A percentile compares a stretch with the other conserved stretches of the same genome.
phyloP scores from a whole-genome alignment of 2,329 filamentous ascomycete species.

The Colletotrichum filicis region DNA sequence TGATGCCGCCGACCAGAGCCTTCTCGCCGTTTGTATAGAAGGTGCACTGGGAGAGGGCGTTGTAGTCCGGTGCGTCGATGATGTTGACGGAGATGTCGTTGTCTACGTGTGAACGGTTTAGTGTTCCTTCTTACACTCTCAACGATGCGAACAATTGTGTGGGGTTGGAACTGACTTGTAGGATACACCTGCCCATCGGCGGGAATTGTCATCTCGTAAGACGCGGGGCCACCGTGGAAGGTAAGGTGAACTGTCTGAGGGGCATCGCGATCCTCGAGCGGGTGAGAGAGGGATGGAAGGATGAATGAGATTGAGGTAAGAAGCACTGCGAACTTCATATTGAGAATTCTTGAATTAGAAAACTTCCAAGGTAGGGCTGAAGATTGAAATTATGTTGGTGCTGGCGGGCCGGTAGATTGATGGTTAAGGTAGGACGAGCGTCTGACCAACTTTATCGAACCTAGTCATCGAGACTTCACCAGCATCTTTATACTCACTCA shows the following conservation, averaged over 20 bases:
- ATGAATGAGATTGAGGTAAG: conserved; percentile 25
- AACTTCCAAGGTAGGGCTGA: neutral
- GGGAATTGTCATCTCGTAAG: conserved; percentile 53
- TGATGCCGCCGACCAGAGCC: conserved; percentile 45
- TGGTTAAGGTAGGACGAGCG: no score
- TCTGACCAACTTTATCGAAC: neutral
- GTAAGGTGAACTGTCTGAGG: conserved; percentile 53
- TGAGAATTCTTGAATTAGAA: neutral
- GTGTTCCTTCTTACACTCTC: neutral
- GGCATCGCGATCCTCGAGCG: conserved; percentile 41
- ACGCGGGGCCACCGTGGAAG: conserved; percentile 54
- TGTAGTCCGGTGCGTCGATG: conserved; percentile 56
- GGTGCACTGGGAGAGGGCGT: conserved; percentile 53
- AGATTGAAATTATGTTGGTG: neutral
- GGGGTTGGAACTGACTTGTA: conserved; percentile 47
- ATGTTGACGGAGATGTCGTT: conserved; percentile 50
- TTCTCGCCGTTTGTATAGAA: conserved; percentile 51
- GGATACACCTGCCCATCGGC: conserved; percentile 51
- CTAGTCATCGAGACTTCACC: neutral
- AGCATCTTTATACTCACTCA: neutral
- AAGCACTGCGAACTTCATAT: conserved; percentile 38
- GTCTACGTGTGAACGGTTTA: conserved; percentile 42
- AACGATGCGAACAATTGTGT: neutral
- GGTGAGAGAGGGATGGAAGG: conserved; percentile 16
- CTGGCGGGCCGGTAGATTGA: no score